Base-by-base conservation (phyloP, 1,284 basidiomycete genomes). In the Melampsora larici-populina region DNA sequence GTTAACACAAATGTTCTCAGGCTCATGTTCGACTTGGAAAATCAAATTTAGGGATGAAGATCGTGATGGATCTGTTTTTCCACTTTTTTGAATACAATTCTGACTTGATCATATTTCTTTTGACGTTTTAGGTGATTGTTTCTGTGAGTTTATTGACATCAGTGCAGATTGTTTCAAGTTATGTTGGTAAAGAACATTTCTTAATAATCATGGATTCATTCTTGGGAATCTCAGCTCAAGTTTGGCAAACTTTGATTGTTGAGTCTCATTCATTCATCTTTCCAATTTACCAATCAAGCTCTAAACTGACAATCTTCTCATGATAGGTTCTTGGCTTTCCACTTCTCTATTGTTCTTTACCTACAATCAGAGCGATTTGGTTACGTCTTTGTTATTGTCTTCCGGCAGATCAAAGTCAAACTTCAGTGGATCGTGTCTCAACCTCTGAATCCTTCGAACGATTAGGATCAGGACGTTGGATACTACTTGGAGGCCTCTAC, bases 81-180 rank as follows among this genome's bases (percentile, higher is more conserved):
- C 43, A 6, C 9, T 43, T 43, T 17, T n/a, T 21, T 62, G 55
- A 69, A 46, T 48, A 66, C 33, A 49, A n/a, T 48, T 36, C 73
- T 36, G 80, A 74, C 3, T 70, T 81, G 15, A 79, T 74, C 26
- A 80, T 79, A 24, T 79, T 74, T 46, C 81, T 80, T 65, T 82
- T 80, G 65, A 40, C 80, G n/a, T 40, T 79, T 75, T 46, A 81
- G 69, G 55, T 5, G 62, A 43, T 46, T 67, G 43, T n/a, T 67
- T 75, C 31, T 40, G 33, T 51, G 49, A 68, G 31, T 33, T 62
- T 62, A 46, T 31, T n/a, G n/a, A n/a, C n/a, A n/a, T 9, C 78
- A 80, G 43, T 71, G 73, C 17, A 58, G 63, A 24, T 63, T 2
- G 9, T 48, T 13, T 66, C 15, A 1, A n/a, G n/a, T n/a, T n/a